Percentiles rank a stretch among this genome's conserved stretches.
Conservation (phyloP, 768 basidiomycete species). For the Mycena indigotica region DNA sequence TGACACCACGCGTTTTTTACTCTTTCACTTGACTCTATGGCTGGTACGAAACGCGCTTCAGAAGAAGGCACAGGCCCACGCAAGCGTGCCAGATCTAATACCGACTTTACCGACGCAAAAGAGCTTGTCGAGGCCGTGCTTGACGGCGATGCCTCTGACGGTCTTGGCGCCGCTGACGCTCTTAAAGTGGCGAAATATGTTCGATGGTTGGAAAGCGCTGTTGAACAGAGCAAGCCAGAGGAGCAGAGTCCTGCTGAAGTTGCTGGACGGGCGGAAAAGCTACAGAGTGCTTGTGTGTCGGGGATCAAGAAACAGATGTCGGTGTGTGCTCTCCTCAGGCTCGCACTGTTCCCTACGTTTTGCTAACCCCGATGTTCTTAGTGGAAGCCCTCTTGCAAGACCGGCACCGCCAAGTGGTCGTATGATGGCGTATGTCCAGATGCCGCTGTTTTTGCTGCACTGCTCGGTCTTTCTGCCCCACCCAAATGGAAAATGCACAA, state of each 20-base stretch:
- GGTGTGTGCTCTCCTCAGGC: constrained; percentile 24
- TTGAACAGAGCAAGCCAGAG: constrained; percentile 26
- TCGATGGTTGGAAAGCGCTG: constrained; percentile 27
- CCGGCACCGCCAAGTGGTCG: constrained; percentile 39
- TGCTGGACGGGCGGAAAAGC: constrained; percentile 37
- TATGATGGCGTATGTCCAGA: constrained; percentile 47
- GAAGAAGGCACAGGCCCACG: constrained; percentile 21
- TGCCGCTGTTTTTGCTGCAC: constrained; percentile 40
- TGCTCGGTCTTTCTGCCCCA: constrained; percentile 38
- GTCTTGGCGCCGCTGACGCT: neutral
- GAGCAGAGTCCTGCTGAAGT: constrained; percentile 31
- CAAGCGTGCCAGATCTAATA: constrained; percentile 32
- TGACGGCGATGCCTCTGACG: constrained; percentile 22
- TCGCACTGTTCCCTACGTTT: neutral
- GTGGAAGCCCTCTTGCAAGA: constrained; percentile 46
- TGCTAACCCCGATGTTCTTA: constrained; percentile 12
- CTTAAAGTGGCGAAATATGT: constrained; percentile 23
- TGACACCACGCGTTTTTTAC: constrained; percentile 4
- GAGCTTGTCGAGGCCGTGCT: constrained; percentile 30
- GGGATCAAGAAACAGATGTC: constrained; percentile 49
- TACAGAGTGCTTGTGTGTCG: constrained; percentile 40
- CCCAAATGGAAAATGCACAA: constrained; percentile 46
- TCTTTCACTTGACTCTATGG: constrained; percentile 8
- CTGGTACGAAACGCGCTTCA: constrained; percentile 35
- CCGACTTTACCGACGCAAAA: constrained; percentile 27